Percentiles rank a stretch among this genome's conserved stretches.
Evolutionary conservation across 179 eudicot genomes (phyloP).

Genomic region (Patellifolia procumbens): DNA sequence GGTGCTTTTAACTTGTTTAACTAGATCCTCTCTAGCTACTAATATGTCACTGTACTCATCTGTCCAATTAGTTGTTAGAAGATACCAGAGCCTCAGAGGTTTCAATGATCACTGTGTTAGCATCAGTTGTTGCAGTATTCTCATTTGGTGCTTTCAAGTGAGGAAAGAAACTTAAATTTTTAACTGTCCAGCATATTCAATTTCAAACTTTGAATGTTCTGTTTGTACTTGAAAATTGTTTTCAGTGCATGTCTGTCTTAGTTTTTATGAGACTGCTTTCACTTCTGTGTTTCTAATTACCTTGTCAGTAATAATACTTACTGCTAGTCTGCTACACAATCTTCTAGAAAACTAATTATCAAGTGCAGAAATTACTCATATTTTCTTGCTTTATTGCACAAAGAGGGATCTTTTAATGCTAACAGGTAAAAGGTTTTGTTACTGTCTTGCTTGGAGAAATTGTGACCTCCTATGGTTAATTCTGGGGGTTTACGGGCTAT

Average conservation of each 20-base stretch:
- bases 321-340: not conserved
- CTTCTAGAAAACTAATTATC: not conserved
- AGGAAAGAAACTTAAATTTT: not conserved
- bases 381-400: too few species aligned
- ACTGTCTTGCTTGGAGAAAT: not conserved
- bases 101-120: not conserved
- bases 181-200: slow-evolving; percentile 6
- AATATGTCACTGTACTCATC: not conserved
- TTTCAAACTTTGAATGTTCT: slow-evolving; percentile 18
- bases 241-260: slow-evolving; percentile 31
- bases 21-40: not conserved
- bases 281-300: not conserved
- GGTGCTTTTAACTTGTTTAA: too few species aligned
- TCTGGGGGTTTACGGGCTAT: too few species aligned
- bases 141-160: not conserved
- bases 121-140: too few species aligned
- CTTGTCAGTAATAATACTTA: slow-evolving; percentile 12
- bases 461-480: too few species aligned
- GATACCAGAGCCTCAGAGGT: not conserved
- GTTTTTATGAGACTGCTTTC: too few species aligned
- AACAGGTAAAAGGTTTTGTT: too few species aligned
- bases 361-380: too few species aligned
- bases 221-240: slow-evolving; percentile 20
- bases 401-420: too few species aligned
- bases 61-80: not conserved